These are phyloP conservation scores for Nitzschia sp. DNA, from an alignment of 108 stramenopile genomes.

Conservation along the genomic window DNA sequence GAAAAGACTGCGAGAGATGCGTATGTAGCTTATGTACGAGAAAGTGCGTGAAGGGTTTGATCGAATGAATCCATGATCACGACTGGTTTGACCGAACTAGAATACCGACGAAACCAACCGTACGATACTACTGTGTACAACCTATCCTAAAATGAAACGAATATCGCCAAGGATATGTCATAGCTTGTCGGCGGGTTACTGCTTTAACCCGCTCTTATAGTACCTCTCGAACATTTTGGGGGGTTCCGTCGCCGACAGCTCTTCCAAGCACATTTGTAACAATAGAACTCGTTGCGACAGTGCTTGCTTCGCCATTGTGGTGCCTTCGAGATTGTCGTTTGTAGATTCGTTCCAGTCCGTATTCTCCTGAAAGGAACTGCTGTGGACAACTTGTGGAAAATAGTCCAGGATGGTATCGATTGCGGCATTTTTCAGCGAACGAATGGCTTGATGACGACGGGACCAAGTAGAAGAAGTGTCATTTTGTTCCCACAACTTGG, in stretches of 20 bases:
- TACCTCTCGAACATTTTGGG: not conserved
- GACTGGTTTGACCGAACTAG: no score
- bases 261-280: slow-evolving; percentile 40
- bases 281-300: slow-evolving; percentile 6
- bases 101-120: no score
- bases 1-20: no score
- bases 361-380: slow-evolving; percentile 19
- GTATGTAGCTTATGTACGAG: no score
- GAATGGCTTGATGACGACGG: not conserved
- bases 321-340: slow-evolving; percentile 17
- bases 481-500: slow-evolving; percentile 2
- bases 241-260: slow-evolving; percentile 4
- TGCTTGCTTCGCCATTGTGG: not conserved
- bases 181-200: no score
- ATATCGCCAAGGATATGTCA: no score
- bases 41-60: no score
- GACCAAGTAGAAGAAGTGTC: not conserved
- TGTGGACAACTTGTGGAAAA: slow-evolving; percentile 8
- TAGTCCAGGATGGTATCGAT: not conserved
- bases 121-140: no score
- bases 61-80: no score
- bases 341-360: slow-evolving; percentile 1
- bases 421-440: not conserved
- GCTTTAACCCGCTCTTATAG: no score
- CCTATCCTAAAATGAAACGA: no score